Conservation (phyloP, 2,329 filamentous ascomycete genomes). For the Nigrospora sphaerica region DNA sequence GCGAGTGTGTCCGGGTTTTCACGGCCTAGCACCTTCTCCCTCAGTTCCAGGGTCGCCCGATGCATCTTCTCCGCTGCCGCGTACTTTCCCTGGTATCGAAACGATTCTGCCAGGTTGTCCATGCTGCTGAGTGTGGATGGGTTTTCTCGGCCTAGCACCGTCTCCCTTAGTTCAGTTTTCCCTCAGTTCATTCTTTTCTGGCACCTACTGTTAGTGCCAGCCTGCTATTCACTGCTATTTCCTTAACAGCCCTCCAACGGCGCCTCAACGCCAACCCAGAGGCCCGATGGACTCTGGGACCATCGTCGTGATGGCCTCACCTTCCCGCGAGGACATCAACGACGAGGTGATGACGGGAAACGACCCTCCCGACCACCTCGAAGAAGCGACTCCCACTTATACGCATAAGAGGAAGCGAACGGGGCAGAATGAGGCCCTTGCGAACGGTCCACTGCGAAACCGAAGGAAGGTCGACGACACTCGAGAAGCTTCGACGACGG, state of each 20-base stretch:
- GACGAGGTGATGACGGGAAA: too few species aligned
- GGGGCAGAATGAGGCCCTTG: too few species aligned
- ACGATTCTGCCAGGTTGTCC: not conserved
- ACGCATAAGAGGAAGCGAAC: too few species aligned
- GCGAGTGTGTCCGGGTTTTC: too few species aligned
- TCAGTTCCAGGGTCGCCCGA: too few species aligned
- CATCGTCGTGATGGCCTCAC: not conserved
- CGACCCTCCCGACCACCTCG: too few species aligned
- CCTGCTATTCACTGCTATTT: not conserved
- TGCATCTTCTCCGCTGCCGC: too few species aligned
- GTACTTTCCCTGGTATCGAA: not conserved
- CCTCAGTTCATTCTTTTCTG: not conserved
- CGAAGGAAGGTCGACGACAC: too few species aligned
- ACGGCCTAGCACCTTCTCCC: too few species aligned
- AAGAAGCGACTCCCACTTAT: too few species aligned
- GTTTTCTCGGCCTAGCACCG: not conserved
- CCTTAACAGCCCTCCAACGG: not conserved
- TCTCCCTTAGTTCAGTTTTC: not conserved
- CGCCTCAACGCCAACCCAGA: not conserved
- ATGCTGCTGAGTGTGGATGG: not conserved
- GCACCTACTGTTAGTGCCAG: not conserved
- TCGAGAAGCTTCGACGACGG: too few species aligned
- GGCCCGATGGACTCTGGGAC: not conserved
- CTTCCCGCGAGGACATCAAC: not conserved
- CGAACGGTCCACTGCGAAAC: too few species aligned